Conservation (phyloP, 345 rosid species). For the Capsella bursapastoris region DNA sequence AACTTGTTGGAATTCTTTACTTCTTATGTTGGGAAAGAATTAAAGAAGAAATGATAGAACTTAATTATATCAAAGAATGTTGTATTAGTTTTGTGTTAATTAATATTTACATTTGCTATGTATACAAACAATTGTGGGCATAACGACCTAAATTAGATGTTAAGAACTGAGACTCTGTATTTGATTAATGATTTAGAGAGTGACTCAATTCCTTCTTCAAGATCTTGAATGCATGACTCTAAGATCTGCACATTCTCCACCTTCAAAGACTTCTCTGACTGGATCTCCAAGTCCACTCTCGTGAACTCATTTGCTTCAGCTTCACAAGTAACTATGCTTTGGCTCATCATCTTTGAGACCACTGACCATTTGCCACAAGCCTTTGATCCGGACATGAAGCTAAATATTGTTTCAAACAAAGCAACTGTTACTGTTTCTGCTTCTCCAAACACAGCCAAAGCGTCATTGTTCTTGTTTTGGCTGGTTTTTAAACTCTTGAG, state of each 20-base stretch:
- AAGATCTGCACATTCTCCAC: constrained; percentile 37
- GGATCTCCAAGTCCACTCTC: constrained; percentile 40
- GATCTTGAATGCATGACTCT: constrained; percentile 52
- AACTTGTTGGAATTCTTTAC: too few species aligned
- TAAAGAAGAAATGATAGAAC: not conserved
- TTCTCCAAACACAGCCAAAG: constrained; percentile 40
- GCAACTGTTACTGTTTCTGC: constrained; percentile 41
- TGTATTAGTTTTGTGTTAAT: constrained; percentile 22
- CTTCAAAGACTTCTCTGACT: constrained; percentile 30
- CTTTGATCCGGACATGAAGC: constrained; percentile 46
- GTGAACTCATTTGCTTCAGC: constrained; percentile 49
- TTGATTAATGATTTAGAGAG: constrained; percentile 50
- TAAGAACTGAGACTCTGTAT: constrained; percentile 51
- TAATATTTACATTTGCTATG: constrained; percentile 15
- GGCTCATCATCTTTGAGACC: constrained; percentile 48
- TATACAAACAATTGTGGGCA: constrained; percentile 28
- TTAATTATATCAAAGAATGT: not conserved
- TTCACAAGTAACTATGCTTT: constrained; percentile 31
- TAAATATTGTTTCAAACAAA: constrained; percentile 47
- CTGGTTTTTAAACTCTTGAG: constrained; percentile 40
- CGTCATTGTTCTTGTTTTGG: constrained; percentile 29
- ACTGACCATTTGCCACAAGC: constrained; percentile 41
- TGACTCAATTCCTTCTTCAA: constrained; percentile 54
- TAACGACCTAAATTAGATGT: constrained; percentile 41
- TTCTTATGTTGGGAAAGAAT: not conserved